Evolutionary conservation across 1,139 yeast genomes (phyloP).

Genomic region (Yamadazyma diddensiae): DNA sequence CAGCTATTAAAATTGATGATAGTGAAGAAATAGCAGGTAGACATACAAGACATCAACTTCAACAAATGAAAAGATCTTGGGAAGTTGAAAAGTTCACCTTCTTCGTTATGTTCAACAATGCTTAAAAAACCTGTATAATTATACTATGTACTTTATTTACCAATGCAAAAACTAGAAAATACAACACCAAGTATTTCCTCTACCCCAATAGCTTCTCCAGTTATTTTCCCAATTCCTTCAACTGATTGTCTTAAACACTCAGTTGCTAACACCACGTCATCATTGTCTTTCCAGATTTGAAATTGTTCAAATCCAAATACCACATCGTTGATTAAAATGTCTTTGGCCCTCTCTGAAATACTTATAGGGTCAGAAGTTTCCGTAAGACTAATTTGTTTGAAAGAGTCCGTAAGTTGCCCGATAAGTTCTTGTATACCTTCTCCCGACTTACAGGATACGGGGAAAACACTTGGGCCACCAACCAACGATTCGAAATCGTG

Average conservation of each 20-base stretch:
- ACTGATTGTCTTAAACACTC: slow-evolving; percentile 74
- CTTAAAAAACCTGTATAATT: slow-evolving; percentile 3
- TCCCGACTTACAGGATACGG: slow-evolving; percentile 61
- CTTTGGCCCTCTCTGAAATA: slow-evolving; percentile 73
- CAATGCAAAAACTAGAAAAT: slow-evolving; percentile 89
- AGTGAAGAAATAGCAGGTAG: slow-evolving; percentile 34
- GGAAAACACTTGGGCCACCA: background rate
- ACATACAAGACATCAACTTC: slow-evolving; percentile 48
- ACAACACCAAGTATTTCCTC: slow-evolving; percentile 92
- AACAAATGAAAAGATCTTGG: slow-evolving; percentile 48
- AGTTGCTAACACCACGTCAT: slow-evolving; percentile 78
- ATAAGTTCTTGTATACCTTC: slow-evolving; percentile 52
- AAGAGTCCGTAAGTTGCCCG: slow-evolving; percentile 32
- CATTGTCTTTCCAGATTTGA: slow-evolving; percentile 42
- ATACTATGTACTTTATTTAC: slow-evolving; percentile 51
- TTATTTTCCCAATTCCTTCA: slow-evolving; percentile 87
- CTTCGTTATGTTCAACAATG: slow-evolving; percentile 15
- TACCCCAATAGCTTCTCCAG: slow-evolving; percentile 84
- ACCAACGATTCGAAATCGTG: slow-evolving; percentile 5
- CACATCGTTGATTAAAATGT: slow-evolving; percentile 70
- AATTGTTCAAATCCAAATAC: slow-evolving; percentile 69
- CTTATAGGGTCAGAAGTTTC: slow-evolving; percentile 58
- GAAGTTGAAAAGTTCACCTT: slow-evolving; percentile 44
- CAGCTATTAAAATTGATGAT: slow-evolving; percentile 20
- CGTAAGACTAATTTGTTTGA: slow-evolving; percentile 49